Percentiles rank a stretch among this genome's conserved stretches.
phyloP scores from a whole-genome alignment of 306 rosid species.

The Herpetospermum pedunculosum region DNA sequence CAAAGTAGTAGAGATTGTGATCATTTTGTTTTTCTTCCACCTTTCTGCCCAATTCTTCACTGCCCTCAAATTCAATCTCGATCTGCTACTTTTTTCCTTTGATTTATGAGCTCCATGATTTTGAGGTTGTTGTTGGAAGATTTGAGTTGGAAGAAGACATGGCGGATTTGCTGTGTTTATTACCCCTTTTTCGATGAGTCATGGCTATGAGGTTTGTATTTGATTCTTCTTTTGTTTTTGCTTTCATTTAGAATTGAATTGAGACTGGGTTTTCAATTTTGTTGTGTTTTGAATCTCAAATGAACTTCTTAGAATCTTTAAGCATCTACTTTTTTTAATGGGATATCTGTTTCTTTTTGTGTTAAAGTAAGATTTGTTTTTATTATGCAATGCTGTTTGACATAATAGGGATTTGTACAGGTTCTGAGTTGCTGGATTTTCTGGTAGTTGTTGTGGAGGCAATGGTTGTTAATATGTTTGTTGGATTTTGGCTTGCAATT shows the following conservation, averaged over 20 bases:
- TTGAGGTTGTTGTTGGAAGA: slow-evolving; percentile 26
- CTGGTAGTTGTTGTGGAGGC: slow-evolving; percentile 7
- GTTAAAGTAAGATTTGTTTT: not conserved
- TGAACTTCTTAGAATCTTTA: not conserved
- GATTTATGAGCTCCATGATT: slow-evolving; percentile 31
- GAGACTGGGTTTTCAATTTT: not conserved
- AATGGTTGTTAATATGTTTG: slow-evolving; percentile 43
- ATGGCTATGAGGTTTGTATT: slow-evolving; percentile 9
- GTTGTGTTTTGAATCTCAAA: not conserved
- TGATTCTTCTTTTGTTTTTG: not conserved
- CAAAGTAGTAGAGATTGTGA: not conserved
- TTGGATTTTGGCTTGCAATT: slow-evolving; percentile 28
- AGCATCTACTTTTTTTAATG: not conserved
- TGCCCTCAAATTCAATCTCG: slow-evolving; percentile 1
- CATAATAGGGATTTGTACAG: slow-evolving; percentile 20
- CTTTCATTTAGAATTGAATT: not conserved
- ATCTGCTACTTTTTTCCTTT: slow-evolving; percentile 4
- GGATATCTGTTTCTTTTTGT: not conserved
- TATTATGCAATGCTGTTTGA: slow-evolving; percentile 1
- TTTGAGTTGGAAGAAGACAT: slow-evolving; percentile 25
- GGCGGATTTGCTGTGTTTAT: slow-evolving; percentile 42
- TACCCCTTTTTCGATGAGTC: slow-evolving; percentile 33
- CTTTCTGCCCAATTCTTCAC: slow-evolving; percentile 1
- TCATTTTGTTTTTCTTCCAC: not conserved
- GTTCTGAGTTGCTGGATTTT: slow-evolving; percentile 20